Evolutionary conservation across 2,329 filamentous ascomycete species (phyloP).

Genomic region (Pseudogymnoascus sp.): DNA sequence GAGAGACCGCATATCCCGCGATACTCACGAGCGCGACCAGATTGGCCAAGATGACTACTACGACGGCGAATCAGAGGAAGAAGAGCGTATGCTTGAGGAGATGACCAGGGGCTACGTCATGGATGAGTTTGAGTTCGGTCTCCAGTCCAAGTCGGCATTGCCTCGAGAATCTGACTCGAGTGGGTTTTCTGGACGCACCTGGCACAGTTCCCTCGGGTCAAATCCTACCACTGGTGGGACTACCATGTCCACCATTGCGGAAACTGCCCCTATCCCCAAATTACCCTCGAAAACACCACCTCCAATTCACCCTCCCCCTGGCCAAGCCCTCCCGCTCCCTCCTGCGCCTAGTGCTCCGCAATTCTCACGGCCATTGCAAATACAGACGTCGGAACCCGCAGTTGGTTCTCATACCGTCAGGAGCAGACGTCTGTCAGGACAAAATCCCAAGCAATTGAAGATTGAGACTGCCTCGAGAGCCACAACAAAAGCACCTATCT

Average conservation of each 20-base stretch:
- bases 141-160: slow-evolving; percentile 58
- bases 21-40: slow-evolving; percentile 16
- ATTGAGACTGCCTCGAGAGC: slow-evolving; percentile 61
- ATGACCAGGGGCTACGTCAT: slow-evolving; percentile 78
- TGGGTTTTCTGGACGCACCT: slow-evolving; percentile 67
- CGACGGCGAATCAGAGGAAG: slow-evolving; percentile 58
- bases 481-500: slow-evolving; percentile 11
- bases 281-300: slow-evolving; percentile 22
- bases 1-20: slow-evolving; percentile 33
- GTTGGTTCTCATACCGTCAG: slow-evolving; percentile 47
- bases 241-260: slow-evolving; percentile 64
- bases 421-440: slow-evolving; percentile 70
- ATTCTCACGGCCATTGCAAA: slow-evolving; percentile 19
- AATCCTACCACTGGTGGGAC: slow-evolving; percentile 63
- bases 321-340: slow-evolving; percentile 33
- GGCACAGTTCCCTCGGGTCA: slow-evolving; percentile 71
- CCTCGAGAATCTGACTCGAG: slow-evolving; percentile 79
- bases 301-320: slow-evolving; percentile 20
- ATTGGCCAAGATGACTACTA: slow-evolving; percentile 51
- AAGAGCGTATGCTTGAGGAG: slow-evolving; percentile 73
- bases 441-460: slow-evolving; percentile 74
- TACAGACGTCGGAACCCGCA: neutral
- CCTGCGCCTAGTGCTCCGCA: slow-evolving; percentile 37
- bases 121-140: slow-evolving; percentile 72
- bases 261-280: slow-evolving; percentile 33